Evolutionary conservation across 2,329 filamentous ascomycete species (phyloP), one percentile per base, ranked within the genome.

Genomic region (Thelonectria rubi): DNA sequence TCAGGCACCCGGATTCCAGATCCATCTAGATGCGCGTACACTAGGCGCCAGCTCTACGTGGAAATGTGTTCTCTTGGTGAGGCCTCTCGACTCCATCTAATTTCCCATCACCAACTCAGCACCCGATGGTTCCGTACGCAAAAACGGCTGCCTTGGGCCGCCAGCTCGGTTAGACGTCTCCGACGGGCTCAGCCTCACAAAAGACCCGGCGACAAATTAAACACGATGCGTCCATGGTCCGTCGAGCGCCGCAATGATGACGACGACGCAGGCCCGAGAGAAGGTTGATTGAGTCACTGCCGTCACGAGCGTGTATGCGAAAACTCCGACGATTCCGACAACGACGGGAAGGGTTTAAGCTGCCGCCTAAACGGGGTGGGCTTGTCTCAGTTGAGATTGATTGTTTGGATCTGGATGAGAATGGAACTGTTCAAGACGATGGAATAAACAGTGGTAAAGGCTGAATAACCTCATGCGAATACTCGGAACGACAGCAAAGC

Each of bases 101-200:
- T 17, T 45, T 34, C 39, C 43, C 20, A 15, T 10, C 30, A 15
- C 18, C 26, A 10, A 21, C 15, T 39, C 39, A 45, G 21, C 18
- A 45, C 37, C 47, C 39, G 40, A 54, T 49, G 39, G 24, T 52
- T 58, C 42, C 49, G 42, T 42, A 24, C 24, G 26, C 15, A 24
- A 37, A 55, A 20, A n/a, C 5, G 20, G 30, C 32, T 60, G 58
- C 58, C 58, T 60, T 55, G 46, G 39, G 48, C 42, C 39, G 4
- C 7, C 24, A 24, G 24, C 24, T 40, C 50, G 46, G 34, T 39
- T 20, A 50, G 52, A 30, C 30, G 20, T 21, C 42, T 56, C 49
- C 17, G 52, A 42, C 45, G 43, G 39, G 39, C 11, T n/a, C 39
- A 51, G 34, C 42, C 32, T 45, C 50, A 18, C 43, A n/a, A n/a